Conservation (phyloP, 1,284 basidiomycete species). For the Phenoliferia sp. region DNA sequence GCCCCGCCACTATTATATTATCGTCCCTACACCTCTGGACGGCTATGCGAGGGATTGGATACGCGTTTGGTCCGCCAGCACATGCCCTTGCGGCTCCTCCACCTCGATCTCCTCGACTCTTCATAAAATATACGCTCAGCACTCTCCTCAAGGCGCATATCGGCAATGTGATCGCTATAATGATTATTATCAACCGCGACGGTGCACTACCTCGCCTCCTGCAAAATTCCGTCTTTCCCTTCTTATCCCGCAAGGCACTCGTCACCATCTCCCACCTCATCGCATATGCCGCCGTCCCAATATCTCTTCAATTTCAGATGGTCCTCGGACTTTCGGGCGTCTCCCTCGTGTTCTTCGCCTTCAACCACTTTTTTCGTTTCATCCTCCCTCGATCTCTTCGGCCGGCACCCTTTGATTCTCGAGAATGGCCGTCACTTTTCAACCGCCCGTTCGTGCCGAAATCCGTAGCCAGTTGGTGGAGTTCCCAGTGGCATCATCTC, state of each 20-base stretch:
- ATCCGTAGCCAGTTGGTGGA: not conserved
- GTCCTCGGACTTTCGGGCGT: not conserved
- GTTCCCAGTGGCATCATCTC: not conserved
- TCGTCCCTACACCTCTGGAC: not conserved
- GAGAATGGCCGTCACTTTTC: not conserved
- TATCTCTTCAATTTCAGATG: not conserved
- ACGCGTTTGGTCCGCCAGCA: not conserved
- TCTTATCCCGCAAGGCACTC: not conserved
- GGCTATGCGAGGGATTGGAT: not conserved
- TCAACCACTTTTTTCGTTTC: not conserved
- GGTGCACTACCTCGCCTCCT: not conserved
- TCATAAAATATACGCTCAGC: not conserved
- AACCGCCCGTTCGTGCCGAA: not conserved
- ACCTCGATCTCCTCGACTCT: not conserved
- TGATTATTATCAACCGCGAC: not conserved
- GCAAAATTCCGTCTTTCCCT: not conserved
- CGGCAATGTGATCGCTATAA: not conserved
- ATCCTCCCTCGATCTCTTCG: not conserved
- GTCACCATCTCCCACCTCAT: not conserved
- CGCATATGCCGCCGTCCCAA: not conserved
- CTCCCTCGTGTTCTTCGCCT: not conserved
- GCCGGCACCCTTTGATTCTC: not conserved
- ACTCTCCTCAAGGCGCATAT: not conserved
- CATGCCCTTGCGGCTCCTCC: not conserved
- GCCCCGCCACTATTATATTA: not conserved